Base-by-base conservation (phyloP, 352 stramenopile genomes). In the Discostella stelligera region DNA sequence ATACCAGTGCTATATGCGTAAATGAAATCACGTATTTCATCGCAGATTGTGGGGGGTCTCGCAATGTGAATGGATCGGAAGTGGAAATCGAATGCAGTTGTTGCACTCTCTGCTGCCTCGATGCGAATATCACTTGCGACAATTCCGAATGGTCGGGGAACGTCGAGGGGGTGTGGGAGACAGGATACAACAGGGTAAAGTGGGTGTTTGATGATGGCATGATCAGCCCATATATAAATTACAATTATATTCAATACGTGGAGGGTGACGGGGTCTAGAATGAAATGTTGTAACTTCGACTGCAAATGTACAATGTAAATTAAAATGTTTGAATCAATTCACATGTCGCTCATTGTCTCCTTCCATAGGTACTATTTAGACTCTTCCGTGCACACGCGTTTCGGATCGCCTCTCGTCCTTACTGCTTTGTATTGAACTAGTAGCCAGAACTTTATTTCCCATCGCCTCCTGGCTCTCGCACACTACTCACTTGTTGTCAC, bases 151-250 rank as follows among this genome's bases (percentile, higher is more conserved):
- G 80, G 79, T 11, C 73, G 18, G 73, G 74, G 2, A 85, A 83
- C 64, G 37, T 80, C n/a, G 72, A 85, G 66, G 73, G 69, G 18
- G 78, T 84, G n/a, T 87, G 83, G 83, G 79, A 89, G 41, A 77
- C 66, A 27, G 76, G 66, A 16, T 89, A 84, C 39, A 52, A 71
- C 53, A 44, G 83, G 65, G 32, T 71, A n/a, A 53, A 25, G 9
- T 82, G 74, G 74, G 16, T 67, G 8, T 82, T 82, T 73, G 74
- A 74, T 13, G 61, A 62, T 59, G 74, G 61, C 27, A 39, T 41
- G 8, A 32, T 82, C 10, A 82, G 54, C 66, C 56, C 59, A 3
- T 53, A 53, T 18, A 5, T 66, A 1, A 30, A 66, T 54, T 66
- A 66, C 18, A 52, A 66, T 49, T 48, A 48, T 48, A 46, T 21